A percentile compares a stretch with the other conserved stretches of the same genome.
Conservation (phyloP, 805 yeast genomes). For the Candida suzukii region DNA sequence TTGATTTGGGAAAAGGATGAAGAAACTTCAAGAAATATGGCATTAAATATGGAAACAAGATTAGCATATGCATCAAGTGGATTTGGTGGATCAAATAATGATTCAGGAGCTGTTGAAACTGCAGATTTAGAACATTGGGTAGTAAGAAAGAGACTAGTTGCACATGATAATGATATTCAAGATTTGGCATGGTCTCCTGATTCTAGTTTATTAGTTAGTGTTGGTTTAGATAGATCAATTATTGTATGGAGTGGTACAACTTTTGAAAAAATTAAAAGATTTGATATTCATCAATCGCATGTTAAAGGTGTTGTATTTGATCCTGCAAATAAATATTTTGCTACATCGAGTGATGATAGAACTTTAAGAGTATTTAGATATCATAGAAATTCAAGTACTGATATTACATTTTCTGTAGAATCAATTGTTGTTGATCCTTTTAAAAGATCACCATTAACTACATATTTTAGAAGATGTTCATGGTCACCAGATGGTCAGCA, state of each 20-base stretch:
- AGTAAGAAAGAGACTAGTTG: conserved; percentile 84
- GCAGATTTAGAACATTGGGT: conserved; percentile 89
- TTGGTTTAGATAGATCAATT: conserved; percentile 88
- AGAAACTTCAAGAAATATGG: conserved; percentile 38
- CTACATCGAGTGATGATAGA: conserved; percentile 94
- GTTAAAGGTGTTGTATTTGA: conserved; percentile 97
- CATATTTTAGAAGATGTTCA: conserved; percentile 79
- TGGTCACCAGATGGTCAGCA: conserved; percentile 92
- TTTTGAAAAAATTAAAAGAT: conserved; percentile 80
- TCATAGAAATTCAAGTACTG: conserved; percentile 59
- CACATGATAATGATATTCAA: conserved; percentile 96
- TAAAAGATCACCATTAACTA: conserved; percentile 80
- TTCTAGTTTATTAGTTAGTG: conserved; percentile 82
- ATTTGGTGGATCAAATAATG: conserved; percentile 26
- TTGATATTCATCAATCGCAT: conserved; percentile 89
- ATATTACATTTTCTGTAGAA: conserved; percentile 80
- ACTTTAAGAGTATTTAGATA: conserved; percentile 84
- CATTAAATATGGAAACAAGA: conserved; percentile 19
- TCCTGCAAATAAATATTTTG: conserved; percentile 96
- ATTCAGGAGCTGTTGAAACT: conserved; percentile 46
- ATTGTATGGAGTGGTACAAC: conserved; percentile 92
- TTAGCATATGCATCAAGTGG: conserved; percentile 8
- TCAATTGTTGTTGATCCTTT: conserved; percentile 80
- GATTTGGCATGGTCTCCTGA: conserved; percentile 99
- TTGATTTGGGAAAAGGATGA: conserved; percentile 92